phyloP scores from a whole-genome alignment of 805 yeast genomes.

The Lipomyces starkeyi region DNA sequence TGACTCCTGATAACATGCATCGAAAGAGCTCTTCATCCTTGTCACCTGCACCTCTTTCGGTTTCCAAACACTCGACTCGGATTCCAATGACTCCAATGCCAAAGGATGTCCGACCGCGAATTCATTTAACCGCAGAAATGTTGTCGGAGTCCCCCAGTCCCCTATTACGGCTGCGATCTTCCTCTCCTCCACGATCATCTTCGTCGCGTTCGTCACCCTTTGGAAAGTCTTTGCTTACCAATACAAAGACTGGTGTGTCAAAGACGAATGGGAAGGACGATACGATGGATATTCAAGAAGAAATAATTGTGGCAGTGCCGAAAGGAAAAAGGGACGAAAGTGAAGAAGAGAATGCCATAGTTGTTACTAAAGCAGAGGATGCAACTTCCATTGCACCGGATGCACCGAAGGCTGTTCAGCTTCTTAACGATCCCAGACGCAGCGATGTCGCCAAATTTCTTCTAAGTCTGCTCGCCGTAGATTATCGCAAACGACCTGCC shows the following conservation, averaged over 20 bases:
- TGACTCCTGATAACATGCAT: not conserved
- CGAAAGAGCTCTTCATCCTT: not conserved
- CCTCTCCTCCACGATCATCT: conserved; percentile 2
- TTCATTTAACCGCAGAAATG: conserved; percentile 12
- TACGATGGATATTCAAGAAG: not conserved
- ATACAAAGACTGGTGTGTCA: not conserved
- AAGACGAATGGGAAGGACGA: not conserved
- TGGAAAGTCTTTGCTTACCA: not conserved
- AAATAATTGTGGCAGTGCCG: not conserved
- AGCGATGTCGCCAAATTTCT: conserved; percentile 23
- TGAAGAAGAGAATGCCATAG: not conserved
- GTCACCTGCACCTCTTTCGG: not conserved
- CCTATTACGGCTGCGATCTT: conserved; percentile 5
- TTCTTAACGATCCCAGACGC: conserved; percentile 22
- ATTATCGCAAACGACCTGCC: conserved; percentile 20
- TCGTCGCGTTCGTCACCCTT: conserved; percentile 2
- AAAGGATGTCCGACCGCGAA: conserved; percentile 4
- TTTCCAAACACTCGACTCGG: not conserved
- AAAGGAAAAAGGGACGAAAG: not conserved
- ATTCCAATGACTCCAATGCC: not conserved
- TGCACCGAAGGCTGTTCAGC: conserved; percentile 2
- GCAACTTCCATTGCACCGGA: not conserved
- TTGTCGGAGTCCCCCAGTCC: conserved; percentile 8
- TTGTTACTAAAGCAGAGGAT: not conserved
- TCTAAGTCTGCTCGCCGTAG: conserved; percentile 17